Base-by-base conservation (phyloP, 495 filamentous ascomycete genomes). In the Penicillium silybi region DNA sequence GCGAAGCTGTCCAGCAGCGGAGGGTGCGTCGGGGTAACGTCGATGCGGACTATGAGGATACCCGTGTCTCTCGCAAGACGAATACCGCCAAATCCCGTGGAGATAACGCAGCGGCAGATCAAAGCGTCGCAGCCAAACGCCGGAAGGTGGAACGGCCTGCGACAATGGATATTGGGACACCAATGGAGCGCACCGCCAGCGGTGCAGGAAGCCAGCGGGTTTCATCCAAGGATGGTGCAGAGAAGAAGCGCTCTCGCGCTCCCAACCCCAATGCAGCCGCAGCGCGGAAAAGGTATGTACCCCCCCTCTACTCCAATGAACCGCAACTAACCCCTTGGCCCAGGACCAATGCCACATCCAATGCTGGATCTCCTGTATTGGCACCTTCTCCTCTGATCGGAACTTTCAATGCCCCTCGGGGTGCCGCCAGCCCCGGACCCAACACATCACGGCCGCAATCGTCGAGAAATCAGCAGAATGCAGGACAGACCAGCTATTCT, bases 21-120 rank as follows among this genome's bases (percentile, higher is more conserved):
- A 88, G 87, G 61, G 75, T 77, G 29, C 83, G 86, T 57, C 79
- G 80, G 32, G 80, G 84, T 35, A 81, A 85, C 48, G 73, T 75
- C 25, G 89, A 92, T 48, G 89, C 85, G 2, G 89, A 93, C 59
- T 83, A 87, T 57, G 89, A 95, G 48, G 90, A 95, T 29, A 69
- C 72, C 19, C 72, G 74, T 16, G 57, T 66, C 45, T 50, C 78
- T 71, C 44, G 73, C 58, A 58, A 93, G 82, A 80, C 85, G 63
- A 67, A 78, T 9, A 71, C 69, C 42, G 75, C 67, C 50, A 92
- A 85, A 63, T 73, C 80, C 43, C 81, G 89, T 19, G 75, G 73
- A 7, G 72, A 73, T 3, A 82, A 80, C 26, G 78, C 80, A 41
- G 59, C 74, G 9, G 65, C 63, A 18, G 75, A 74, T 19, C 62